Conservation (phyloP, 495 filamentous ascomycete genomes). For the Xylaria sp. region DNA sequence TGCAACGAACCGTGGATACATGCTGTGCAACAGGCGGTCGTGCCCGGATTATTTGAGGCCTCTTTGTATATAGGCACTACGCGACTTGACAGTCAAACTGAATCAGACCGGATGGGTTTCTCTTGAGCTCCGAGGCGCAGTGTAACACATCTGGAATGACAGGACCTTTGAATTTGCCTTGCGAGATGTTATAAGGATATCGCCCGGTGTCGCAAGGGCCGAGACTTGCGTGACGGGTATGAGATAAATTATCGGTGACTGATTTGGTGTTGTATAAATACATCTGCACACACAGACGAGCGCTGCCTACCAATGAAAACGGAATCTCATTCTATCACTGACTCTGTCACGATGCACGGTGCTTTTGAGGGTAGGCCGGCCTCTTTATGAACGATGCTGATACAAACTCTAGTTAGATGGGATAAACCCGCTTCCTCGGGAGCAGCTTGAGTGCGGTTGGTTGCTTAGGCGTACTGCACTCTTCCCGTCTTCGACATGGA, state of each 20-base stretch:
- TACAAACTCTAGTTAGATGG: background rate
- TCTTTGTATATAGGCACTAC: background rate
- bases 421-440: background rate
- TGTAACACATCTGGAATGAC: constrained; percentile 17
- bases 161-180: background rate
- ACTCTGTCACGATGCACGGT: background rate
- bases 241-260: background rate
- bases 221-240: background rate
- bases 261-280: constrained; percentile 1
- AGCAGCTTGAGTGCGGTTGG: background rate
- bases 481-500: background rate
- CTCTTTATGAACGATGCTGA: background rate
- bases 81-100: background rate
- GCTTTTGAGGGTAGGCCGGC: background rate
- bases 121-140: background rate
- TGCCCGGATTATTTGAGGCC: background rate
- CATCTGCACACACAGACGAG: background rate
- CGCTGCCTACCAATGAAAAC: background rate
- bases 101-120: background rate
- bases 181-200: background rate
- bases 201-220: background rate
- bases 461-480: background rate
- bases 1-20: constrained; percentile 10
- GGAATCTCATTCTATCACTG: background rate
- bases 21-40: background rate